phyloP scores from a whole-genome alignment of 768 basidiomycete genomes.

The Coprinopsis marcescibilis region DNA sequence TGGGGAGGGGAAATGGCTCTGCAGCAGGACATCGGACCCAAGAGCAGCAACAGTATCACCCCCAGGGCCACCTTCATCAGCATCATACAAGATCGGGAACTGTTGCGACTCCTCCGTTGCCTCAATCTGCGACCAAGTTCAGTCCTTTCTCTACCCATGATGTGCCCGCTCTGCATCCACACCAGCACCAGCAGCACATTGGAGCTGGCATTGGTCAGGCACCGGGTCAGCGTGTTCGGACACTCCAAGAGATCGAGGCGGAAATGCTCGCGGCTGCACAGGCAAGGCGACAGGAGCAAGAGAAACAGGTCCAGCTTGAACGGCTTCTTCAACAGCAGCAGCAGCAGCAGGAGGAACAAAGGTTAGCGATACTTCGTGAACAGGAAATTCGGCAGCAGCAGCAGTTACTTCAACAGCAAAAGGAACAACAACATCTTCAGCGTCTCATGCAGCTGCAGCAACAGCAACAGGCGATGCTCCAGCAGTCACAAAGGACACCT shows the following conservation, averaged over 20 bases:
- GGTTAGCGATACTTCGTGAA: constrained; percentile 25
- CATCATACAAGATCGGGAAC: constrained; percentile 19
- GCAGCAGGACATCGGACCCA: constrained; percentile 19
- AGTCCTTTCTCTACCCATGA: constrained; percentile 30
- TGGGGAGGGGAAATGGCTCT: constrained; percentile 51
- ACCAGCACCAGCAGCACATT: constrained; percentile 30
- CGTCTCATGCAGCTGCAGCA: constrained; percentile 34
- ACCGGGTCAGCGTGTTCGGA: constrained; percentile 36
- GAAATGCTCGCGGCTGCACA: constrained; percentile 64
- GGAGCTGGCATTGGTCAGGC: constrained; percentile 27
- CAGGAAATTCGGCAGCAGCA: constrained; percentile 20
- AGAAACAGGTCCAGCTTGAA: constrained; percentile 9
- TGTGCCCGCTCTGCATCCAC: constrained; percentile 25
- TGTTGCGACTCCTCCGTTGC: constrained; percentile 24
- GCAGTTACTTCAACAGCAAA: constrained; percentile 21
- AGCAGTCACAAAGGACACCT: constrained; percentile 53
- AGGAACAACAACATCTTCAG: constrained; percentile 40
- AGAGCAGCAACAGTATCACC: constrained; percentile 7
- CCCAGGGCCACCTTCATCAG: too few species aligned
- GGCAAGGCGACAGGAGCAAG: constrained; percentile 20
- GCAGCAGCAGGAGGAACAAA: constrained; percentile 20
- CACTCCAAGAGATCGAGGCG: constrained; percentile 76
- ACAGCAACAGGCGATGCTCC: constrained; percentile 38
- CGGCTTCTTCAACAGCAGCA: constrained; percentile 12
- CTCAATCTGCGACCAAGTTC: constrained; percentile 24